A percentile compares a stretch with the other conserved stretches of the same genome.
phyloP scores from a whole-genome alignment of 139 green algal genomes.

The Volvox africanus region DNA sequence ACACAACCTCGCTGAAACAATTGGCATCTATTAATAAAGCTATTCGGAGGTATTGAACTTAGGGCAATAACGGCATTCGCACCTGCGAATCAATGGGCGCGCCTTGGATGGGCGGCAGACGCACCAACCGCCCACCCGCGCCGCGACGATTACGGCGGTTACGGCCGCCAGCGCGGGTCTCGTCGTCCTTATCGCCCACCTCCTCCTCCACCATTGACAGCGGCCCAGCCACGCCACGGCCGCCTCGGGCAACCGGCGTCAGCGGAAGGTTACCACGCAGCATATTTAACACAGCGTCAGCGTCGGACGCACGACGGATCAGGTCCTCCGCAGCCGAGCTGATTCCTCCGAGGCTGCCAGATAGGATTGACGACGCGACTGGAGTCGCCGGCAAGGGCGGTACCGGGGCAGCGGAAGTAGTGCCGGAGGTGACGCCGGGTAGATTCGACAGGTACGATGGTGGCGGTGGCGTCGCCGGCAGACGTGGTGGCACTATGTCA shows the following conservation, averaged over 20 bases:
- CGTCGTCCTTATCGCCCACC: slow-evolving; percentile 5
- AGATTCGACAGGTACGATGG: slow-evolving; percentile 24
- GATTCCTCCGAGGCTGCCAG: not conserved
- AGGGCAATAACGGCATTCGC: too few relatives aligned
- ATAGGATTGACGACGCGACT: not conserved
- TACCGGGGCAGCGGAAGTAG: not conserved
- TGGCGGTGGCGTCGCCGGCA: slow-evolving; percentile 43
- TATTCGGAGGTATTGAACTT: too few relatives aligned
- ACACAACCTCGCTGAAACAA: too few relatives aligned
- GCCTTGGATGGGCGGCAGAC: not conserved
- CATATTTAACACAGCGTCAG: slow-evolving; percentile 25
- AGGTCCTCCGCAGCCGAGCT: slow-evolving; percentile 18
- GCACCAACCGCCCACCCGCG: not conserved
- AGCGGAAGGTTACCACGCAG: slow-evolving; percentile 41
- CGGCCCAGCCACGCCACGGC: slow-evolving; percentile 3
- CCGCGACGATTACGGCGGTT: not conserved
- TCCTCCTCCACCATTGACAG: not conserved
- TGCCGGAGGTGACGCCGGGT: not conserved
- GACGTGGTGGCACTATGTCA: not conserved
- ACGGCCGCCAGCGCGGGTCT: not conserved
- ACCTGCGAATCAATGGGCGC: not conserved
- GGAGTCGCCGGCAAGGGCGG: slow-evolving; percentile 38
- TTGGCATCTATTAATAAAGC: too few relatives aligned
- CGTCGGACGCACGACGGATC: slow-evolving; percentile 6
- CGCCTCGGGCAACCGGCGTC: slow-evolving; percentile 24